A percentile compares a stretch with the other conserved stretches of the same genome.
phyloP scores from a whole-genome alignment of 2,329 filamentous ascomycete species.

The Aspergillus transmontanensis region DNA sequence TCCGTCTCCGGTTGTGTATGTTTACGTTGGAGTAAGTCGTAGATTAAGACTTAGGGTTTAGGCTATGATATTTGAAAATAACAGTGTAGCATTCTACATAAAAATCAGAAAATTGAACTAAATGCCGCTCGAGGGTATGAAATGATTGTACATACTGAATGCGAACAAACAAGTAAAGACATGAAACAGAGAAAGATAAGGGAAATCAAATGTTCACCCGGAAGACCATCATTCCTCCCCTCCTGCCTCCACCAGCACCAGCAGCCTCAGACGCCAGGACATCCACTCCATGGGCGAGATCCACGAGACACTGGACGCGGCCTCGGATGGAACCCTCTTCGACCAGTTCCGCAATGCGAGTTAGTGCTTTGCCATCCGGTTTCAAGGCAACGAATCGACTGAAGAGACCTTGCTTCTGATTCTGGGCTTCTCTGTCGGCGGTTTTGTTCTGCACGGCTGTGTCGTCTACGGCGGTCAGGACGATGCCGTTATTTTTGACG shows the following conservation, averaged over 20 bases:
- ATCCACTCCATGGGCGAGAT: constrained; percentile 37
- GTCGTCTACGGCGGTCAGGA: constrained; percentile 39
- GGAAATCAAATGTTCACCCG: constrained; percentile 28
- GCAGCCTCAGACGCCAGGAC: constrained; percentile 35
- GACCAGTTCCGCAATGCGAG: constrained; percentile 37
- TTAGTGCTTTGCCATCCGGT: constrained; percentile 38
- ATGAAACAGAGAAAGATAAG: not conserved
- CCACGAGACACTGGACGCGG: constrained; percentile 36
- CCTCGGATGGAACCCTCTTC: constrained; percentile 38
- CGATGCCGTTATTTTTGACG: constrained; percentile 35
- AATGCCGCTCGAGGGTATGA: not conserved
- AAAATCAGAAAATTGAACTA: not conserved
- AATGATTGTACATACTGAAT: not conserved
- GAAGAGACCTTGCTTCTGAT: constrained; percentile 26
- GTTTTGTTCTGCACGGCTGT: constrained; percentile 24
- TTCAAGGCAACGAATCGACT: constrained; percentile 41
- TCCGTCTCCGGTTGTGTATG: not conserved
- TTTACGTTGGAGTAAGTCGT: not conserved
- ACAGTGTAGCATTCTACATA: not conserved
- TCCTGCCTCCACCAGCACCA: constrained; percentile 28
- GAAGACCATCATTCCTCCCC: constrained; percentile 38
- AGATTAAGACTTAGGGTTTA: not conserved
- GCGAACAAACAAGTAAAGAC: not conserved
- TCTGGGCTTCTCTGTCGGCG: constrained; percentile 4
- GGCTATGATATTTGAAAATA: not conserved